These are phyloP conservation scores for Pleurotus tuoliensis DNA, from an alignment of 768 basidiomycete genomes.

Conservation along the genomic window DNA sequence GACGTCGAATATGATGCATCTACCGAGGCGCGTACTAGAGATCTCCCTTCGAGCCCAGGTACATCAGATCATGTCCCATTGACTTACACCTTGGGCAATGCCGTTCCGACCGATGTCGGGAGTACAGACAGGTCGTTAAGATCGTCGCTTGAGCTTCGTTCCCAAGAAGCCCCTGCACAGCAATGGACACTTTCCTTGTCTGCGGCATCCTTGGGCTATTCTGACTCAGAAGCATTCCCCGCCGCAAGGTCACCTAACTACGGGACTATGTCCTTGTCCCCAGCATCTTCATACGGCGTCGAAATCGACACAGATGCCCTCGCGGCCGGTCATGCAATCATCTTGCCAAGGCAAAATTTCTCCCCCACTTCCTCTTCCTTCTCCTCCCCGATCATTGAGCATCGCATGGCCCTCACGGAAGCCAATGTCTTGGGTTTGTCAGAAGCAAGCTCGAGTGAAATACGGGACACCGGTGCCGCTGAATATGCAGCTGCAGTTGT, in stretches of 20 bases:
- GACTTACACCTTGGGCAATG: not conserved
- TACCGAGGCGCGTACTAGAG: not conserved
- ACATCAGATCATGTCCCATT: too few species aligned
- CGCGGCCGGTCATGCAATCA: conserved; percentile 2
- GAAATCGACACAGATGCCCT: conserved; percentile 10
- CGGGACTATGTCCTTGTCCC: conserved; percentile 9
- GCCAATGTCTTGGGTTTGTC: not conserved
- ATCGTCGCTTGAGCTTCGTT: conserved; percentile 8
- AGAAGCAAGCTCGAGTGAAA: not conserved
- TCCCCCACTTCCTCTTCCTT: conserved; percentile 16
- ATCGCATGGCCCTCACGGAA: not conserved
- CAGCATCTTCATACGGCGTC: conserved; percentile 9
- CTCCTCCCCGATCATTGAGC: conserved; percentile 11
- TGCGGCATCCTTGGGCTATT: conserved; percentile 10
- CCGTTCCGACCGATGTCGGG: conserved; percentile 3
- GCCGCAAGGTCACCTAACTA: conserved; percentile 4
- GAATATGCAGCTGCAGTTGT: conserved; percentile 31
- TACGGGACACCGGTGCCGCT: conserved; percentile 20
- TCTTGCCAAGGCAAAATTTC: conserved; percentile 7
- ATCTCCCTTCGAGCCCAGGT: not conserved
- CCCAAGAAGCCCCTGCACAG: not conserved
- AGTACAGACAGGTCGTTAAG: conserved; percentile 8
- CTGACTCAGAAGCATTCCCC: conserved; percentile 9
- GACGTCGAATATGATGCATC: not conserved
- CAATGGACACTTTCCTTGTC: conserved; percentile 16